Percentiles rank a stretch among this genome's conserved stretches.
phyloP scores from a whole-genome alignment of 2,329 filamentous ascomycete species.

The Aspergillus sp. region DNA sequence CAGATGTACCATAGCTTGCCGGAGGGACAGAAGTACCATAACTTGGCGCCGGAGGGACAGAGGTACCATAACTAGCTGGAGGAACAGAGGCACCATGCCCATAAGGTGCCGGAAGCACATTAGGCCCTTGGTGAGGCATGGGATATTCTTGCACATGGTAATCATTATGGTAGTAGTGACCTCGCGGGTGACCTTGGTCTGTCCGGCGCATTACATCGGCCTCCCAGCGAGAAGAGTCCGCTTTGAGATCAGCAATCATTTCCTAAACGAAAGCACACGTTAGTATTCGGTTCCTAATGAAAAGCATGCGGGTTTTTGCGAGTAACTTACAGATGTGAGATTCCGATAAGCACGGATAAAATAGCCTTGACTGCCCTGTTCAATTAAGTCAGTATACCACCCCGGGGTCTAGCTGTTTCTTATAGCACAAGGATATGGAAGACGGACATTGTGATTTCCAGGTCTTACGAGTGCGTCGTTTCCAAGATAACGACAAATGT shows the following conservation, averaged over 20 bases:
- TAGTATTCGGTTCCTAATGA: slow-evolving; percentile 2
- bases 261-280: slow-evolving; percentile 30
- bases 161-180: slow-evolving; percentile 36
- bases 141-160: slow-evolving; percentile 7
- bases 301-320: neutral
- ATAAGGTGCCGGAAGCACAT: slow-evolving; percentile 13
- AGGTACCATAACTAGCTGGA: slow-evolving; percentile 26
- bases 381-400: slow-evolving; percentile 23
- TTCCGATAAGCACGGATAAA: slow-evolving; percentile 75
- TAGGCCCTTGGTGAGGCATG: slow-evolving; percentile 29
- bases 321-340: slow-evolving; percentile 61
- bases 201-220: slow-evolving; percentile 35
- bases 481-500: slow-evolving; percentile 76
- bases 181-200: slow-evolving; percentile 36
- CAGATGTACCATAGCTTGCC: slow-evolving; percentile 29
- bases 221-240: slow-evolving; percentile 48
- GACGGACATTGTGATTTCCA: slow-evolving; percentile 63
- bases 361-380: slow-evolving; percentile 62
- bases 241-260: slow-evolving; percentile 51
- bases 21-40: neutral
- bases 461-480: slow-evolving; percentile 75
- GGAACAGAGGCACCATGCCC: neutral
- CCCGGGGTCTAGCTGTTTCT: slow-evolving; percentile 2
- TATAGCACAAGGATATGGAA: slow-evolving; percentile 8
- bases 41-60: slow-evolving; percentile 9